A percentile compares a stretch with the other conserved stretches of the same genome.
phyloP scores from a whole-genome alignment of 768 basidiomycete genomes.

The Tricholoma furcatifolium region DNA sequence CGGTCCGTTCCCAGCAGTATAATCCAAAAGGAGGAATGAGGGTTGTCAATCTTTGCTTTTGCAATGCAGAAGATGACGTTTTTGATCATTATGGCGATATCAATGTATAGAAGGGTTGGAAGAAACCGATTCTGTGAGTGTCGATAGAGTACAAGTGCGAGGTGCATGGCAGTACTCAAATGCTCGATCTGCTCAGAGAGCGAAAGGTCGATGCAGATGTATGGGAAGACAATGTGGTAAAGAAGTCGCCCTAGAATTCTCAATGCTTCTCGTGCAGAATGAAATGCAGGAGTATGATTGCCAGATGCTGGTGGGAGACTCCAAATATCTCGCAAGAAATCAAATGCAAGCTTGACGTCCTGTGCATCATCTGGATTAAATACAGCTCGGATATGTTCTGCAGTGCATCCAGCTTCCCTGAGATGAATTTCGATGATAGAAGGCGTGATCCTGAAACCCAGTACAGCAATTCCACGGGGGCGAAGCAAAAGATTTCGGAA shows the following conservation, averaged over 20 bases:
- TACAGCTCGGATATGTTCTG: too few species aligned
- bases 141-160: slow-evolving; percentile 1
- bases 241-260: neutral
- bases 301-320: too few species aligned
- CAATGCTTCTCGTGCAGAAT: too few species aligned
- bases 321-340: too few species aligned
- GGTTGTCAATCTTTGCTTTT: slow-evolving; percentile 32
- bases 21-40: slow-evolving; percentile 29
- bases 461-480: slow-evolving; percentile 12
- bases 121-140: neutral
- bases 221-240: slow-evolving; percentile 18
- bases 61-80: slow-evolving; percentile 37
- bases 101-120: slow-evolving; percentile 23
- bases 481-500: slow-evolving; percentile 22
- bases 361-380: neutral
- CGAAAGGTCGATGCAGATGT: slow-evolving; percentile 24
- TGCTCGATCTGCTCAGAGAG: slow-evolving; percentile 31
- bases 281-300: too few species aligned
- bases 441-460: slow-evolving; percentile 24
- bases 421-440: slow-evolving; percentile 23
- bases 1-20: slow-evolving; percentile 38
- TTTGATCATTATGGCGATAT: slow-evolving; percentile 37
- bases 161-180: slow-evolving; percentile 16
- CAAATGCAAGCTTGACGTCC: too few species aligned
- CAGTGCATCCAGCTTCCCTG: neutral